These are phyloP conservation scores for Neurospora discreta DNA, from an alignment of 495 filamentous ascomycete genomes.

Conservation along the genomic window DNA sequence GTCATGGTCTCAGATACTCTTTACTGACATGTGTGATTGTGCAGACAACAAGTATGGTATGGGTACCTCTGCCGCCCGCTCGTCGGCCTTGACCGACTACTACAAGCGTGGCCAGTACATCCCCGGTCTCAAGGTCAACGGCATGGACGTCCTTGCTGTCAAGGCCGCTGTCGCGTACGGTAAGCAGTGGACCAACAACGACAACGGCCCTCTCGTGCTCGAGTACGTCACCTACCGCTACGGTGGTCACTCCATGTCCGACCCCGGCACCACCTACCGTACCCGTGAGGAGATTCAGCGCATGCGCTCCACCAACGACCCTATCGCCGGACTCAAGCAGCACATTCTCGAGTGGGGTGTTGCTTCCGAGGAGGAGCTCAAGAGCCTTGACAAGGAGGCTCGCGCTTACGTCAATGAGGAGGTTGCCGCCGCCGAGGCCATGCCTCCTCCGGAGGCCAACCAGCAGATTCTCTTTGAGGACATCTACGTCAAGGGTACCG, in stretches of 20 bases:
- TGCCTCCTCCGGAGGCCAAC: slow-evolving; percentile 65
- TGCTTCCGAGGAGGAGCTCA: slow-evolving; percentile 90
- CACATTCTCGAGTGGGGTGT: slow-evolving; percentile 95
- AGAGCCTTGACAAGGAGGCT: slow-evolving; percentile 87
- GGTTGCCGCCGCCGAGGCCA: slow-evolving; percentile 80
- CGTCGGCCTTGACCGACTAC: slow-evolving; percentile 94
- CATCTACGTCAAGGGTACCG: slow-evolving; percentile 85
- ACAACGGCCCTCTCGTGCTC: slow-evolving; percentile 86
- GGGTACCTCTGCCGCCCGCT: slow-evolving; percentile 91
- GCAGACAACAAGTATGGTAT: slow-evolving; percentile 99
- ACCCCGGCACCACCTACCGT: slow-evolving; percentile 97
- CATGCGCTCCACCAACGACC: slow-evolving; percentile 97
- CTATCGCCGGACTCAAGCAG: slow-evolving; percentile 94
- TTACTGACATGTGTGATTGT: neutral
- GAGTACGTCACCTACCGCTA: slow-evolving; percentile 99
- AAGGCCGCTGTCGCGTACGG: slow-evolving; percentile 90
- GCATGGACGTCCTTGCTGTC: slow-evolving; percentile 97
- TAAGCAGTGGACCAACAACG: slow-evolving; percentile 68
- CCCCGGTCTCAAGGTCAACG: slow-evolving; percentile 97
- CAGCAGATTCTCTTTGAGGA: slow-evolving; percentile 85
- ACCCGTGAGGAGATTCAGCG: slow-evolving; percentile 98
- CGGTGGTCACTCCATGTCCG: slow-evolving; percentile 98
- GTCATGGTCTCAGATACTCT: neutral
- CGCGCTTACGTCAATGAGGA: slow-evolving; percentile 75
- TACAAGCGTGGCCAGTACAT: slow-evolving; percentile 99